A percentile compares a stretch with the other conserved stretches of the same genome.
Evolutionary conservation across 495 filamentous ascomycete genomes (phyloP).

Genomic region (Chaetomium cochliodes): DNA sequence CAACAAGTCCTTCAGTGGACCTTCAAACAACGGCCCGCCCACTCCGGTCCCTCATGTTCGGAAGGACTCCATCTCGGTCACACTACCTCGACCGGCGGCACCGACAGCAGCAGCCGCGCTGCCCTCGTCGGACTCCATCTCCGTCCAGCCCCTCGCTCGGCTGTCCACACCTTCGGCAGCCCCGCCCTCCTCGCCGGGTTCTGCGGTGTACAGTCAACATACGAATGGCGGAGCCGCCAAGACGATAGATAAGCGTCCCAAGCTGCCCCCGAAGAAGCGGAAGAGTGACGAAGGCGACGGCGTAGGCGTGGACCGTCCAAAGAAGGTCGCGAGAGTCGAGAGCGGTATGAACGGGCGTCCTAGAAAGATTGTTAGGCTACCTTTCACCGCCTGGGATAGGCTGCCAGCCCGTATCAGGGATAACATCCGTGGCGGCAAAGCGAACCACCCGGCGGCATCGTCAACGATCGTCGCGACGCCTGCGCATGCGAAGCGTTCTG

Average conservation of each 20-base stretch:
- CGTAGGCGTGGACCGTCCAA: constrained; percentile 33
- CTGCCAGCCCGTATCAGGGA: constrained; percentile 17
- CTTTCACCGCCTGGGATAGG: constrained; percentile 25
- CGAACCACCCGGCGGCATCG: background rate
- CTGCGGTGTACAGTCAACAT: constrained; percentile 8
- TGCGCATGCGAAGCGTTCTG: constrained; percentile 16
- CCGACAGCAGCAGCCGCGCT: constrained; percentile 1
- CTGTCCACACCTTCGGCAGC: constrained; percentile 21
- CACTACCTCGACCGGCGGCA: constrained; percentile 20
- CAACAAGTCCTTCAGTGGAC: constrained; percentile 30
- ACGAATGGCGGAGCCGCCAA: constrained; percentile 11
- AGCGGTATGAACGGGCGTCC: constrained; percentile 25
- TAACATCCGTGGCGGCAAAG: background rate
- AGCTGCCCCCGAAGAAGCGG: constrained; percentile 33
- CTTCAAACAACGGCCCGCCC: constrained; percentile 22
- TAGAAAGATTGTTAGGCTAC: constrained; percentile 29
- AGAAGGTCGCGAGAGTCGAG: constrained; percentile 41
- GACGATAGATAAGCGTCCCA: constrained; percentile 27
- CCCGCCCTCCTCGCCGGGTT: constrained; percentile 13
- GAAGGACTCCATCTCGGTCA: constrained; percentile 35
- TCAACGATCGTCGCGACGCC: constrained; percentile 27
- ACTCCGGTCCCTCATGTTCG: constrained; percentile 21
- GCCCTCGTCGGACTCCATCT: constrained; percentile 30
- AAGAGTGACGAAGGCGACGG: constrained; percentile 35
- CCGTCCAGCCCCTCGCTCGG: constrained; percentile 27